Evolutionary conservation across 768 basidiomycete species (phyloP).

Genomic region (Trichaptum fuscoviolaceum): DNA sequence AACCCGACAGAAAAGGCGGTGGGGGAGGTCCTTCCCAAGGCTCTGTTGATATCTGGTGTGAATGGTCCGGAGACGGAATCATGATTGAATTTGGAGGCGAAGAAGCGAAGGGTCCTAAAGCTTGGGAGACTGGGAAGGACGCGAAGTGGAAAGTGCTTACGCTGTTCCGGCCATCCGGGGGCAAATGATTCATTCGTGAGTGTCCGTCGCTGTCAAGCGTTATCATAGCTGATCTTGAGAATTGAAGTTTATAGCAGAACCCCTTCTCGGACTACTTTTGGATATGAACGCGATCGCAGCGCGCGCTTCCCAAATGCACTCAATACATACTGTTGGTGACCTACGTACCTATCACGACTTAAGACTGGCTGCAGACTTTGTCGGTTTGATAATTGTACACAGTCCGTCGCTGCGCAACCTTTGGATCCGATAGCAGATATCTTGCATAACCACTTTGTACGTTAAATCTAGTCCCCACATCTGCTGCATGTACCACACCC

Average conservation of each 20-base stretch:
- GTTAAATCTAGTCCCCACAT: not conserved
- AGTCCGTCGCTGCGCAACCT: too few species aligned
- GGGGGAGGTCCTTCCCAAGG: constrained; percentile 79
- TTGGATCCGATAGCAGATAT: not conserved
- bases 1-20: constrained; percentile 89
- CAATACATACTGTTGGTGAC: too few species aligned
- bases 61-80: constrained; percentile 77
- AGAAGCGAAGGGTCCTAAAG: constrained; percentile 72
- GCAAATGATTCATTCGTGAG: not conserved
- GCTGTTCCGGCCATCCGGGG: constrained; percentile 35
- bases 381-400: too few species aligned
- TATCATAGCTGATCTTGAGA: not conserved
- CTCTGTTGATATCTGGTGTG: constrained; percentile 90
- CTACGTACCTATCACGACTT: too few species aligned
- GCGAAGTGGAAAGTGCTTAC: constrained; percentile 75
- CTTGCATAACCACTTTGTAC: not conserved
- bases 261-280: not conserved
- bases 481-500: not conserved
- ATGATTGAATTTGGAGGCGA: constrained; percentile 86
- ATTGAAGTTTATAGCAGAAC: not conserved
- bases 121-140: constrained; percentile 84
- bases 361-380: too few species aligned
- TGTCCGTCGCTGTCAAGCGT: not conserved
- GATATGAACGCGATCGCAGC: not conserved
- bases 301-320: too few species aligned